Conservation (phyloP, 108 stramenopile genomes). For the Cylindrotheca closterium region DNA sequence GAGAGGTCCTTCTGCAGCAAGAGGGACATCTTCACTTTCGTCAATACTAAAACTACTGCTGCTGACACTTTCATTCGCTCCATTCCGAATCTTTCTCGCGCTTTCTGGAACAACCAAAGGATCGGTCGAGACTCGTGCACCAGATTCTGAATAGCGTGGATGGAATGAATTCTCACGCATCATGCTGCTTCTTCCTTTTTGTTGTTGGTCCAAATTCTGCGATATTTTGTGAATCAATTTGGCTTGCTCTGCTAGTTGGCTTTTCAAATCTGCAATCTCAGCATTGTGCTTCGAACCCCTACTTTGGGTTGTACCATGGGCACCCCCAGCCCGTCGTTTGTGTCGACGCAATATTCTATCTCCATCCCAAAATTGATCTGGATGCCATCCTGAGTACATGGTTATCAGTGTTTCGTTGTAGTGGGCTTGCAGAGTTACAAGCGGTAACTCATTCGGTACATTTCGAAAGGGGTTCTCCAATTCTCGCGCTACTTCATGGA, state of each 20-base stretch:
- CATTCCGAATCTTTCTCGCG: too few relatives aligned
- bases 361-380: constrained; percentile 67
- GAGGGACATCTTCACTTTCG: too few relatives aligned
- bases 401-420: constrained; percentile 76
- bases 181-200: not conserved
- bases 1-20: too few relatives aligned
- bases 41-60: too few relatives aligned
- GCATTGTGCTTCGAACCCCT: not conserved
- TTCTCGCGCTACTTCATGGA: constrained; percentile 80
- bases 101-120: too few relatives aligned
- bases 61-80: too few relatives aligned
- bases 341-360: constrained; percentile 9
- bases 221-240: constrained; percentile 24
- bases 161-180: not conserved
- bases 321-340: not conserved
- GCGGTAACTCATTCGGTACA: constrained; percentile 77
- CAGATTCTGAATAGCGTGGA: not conserved
- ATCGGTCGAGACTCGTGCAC: not conserved
- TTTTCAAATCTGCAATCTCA: constrained; percentile 15
- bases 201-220: constrained; percentile 2
- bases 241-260: constrained; percentile 14
- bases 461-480: constrained; percentile 83
- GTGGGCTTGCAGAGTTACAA: constrained; percentile 62
- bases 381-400: constrained; percentile 76
- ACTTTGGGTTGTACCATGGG: not conserved